phyloP scores from a whole-genome alignment of 2,329 filamentous ascomycete genomes.

The Penicillium aurantiogriseum region DNA sequence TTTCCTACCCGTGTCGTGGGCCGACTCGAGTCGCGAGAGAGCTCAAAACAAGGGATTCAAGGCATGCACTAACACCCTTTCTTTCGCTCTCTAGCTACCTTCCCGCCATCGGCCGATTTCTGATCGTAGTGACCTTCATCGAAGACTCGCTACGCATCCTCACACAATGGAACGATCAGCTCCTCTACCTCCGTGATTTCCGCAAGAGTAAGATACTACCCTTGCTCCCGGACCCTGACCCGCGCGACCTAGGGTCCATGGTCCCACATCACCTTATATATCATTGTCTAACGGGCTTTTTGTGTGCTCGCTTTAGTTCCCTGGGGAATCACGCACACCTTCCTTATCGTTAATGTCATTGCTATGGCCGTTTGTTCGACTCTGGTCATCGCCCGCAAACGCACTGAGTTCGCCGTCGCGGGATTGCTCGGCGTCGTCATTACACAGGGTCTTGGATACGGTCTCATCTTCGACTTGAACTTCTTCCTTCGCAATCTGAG shows the following conservation, averaged over 20 bases:
- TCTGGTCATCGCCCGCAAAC: conserved; percentile 86
- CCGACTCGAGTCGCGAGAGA: background rate
- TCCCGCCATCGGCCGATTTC: conserved; percentile 90
- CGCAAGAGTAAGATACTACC: conserved; percentile 70
- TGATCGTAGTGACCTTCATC: conserved; percentile 97
- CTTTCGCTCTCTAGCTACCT: conserved; percentile 65
- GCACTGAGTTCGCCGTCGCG: conserved; percentile 87
- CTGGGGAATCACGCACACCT: conserved; percentile 81
- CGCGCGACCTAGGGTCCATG: conserved; percentile 2
- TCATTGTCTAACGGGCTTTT: conserved; percentile 18
- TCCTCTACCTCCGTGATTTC: conserved; percentile 89
- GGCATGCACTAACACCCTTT: conserved; percentile 31
- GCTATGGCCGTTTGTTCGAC: conserved; percentile 79
- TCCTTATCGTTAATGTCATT: conserved; percentile 86
- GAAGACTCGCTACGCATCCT: conserved; percentile 95
- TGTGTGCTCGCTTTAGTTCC: conserved; percentile 62
- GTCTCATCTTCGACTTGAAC: conserved; percentile 97
- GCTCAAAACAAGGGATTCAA: conserved; percentile 19
- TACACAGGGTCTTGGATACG: conserved; percentile 92
- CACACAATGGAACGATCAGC: conserved; percentile 95
- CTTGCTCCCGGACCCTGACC: conserved; percentile 11
- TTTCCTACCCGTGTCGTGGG: background rate
- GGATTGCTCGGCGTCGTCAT: conserved; percentile 90
- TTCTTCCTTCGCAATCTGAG: conserved; percentile 99
- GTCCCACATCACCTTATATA: background rate